phyloP scores from a whole-genome alignment of 2,329 filamentous ascomycete species.

The Esteya vermicola region DNA sequence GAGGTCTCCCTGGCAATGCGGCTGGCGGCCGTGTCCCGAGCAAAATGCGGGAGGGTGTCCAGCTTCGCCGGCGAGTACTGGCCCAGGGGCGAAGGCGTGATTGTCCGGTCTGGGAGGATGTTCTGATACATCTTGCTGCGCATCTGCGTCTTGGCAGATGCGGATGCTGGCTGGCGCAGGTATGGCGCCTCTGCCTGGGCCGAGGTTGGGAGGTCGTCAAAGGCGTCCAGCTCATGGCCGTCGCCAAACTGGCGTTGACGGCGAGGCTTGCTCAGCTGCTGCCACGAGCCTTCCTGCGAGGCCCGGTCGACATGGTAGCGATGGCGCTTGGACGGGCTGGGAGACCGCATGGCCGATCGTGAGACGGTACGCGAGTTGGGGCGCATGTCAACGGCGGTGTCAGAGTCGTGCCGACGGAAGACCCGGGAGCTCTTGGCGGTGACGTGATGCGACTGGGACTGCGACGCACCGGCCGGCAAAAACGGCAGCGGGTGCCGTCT shows the following conservation, averaged over 20 bases:
- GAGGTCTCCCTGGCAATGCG: conserved; percentile 49
- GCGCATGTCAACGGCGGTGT: conserved; percentile 46
- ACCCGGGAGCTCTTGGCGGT: conserved; percentile 55
- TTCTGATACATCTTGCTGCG: conserved; percentile 44
- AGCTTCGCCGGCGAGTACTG: conserved; percentile 42
- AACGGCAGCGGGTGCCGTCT: conserved; percentile 59
- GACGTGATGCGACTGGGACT: conserved; percentile 58
- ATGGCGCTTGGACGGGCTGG: conserved; percentile 38
- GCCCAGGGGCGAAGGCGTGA: conserved; percentile 36
- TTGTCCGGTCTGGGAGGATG: conserved; percentile 36
- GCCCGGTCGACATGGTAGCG: conserved; percentile 23
- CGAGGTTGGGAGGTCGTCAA: conserved; percentile 90
- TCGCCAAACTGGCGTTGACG: conserved; percentile 69
- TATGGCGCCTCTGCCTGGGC: conserved; percentile 67
- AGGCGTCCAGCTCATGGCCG: conserved; percentile 79
- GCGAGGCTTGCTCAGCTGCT: conserved; percentile 60
- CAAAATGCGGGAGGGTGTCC: conserved; percentile 46
- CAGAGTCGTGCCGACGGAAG: conserved; percentile 72
- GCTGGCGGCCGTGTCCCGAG: conserved; percentile 51
- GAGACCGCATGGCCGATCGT: conserved; percentile 43
- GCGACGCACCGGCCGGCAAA: conserved; percentile 59
- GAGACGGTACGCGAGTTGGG: conserved; percentile 44
- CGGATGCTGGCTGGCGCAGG: conserved; percentile 61
- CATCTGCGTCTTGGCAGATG: conserved; percentile 49
- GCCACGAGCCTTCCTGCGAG: conserved; percentile 35